Conservation (phyloP, 495 filamentous ascomycete species). For the Aspergillus carlsbadensis region DNA sequence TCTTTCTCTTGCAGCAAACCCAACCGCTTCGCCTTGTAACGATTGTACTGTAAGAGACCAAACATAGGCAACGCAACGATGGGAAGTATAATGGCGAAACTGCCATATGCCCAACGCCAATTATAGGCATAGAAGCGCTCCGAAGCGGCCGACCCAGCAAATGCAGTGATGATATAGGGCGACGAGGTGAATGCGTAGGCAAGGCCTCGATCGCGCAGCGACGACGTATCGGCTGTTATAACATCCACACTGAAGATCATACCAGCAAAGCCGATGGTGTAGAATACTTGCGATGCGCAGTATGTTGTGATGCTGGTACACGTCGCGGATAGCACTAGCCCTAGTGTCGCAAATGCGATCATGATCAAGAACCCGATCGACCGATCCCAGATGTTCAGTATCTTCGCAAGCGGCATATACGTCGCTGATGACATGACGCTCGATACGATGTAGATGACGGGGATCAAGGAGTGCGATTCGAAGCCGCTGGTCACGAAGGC, state of each 20-base stretch:
- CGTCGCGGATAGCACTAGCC: constrained; percentile 50
- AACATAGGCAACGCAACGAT: constrained; percentile 50
- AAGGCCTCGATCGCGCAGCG: constrained; percentile 57
- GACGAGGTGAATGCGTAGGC: constrained; percentile 58
- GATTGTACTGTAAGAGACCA: constrained; percentile 48
- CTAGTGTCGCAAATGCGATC: constrained; percentile 34
- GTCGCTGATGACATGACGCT: constrained; percentile 37
- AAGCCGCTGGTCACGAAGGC: constrained; percentile 50
- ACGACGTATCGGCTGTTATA: constrained; percentile 63
- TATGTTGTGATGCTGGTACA: constrained; percentile 49
- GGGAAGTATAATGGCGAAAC: constrained; percentile 58
- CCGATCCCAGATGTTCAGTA: constrained; percentile 66
- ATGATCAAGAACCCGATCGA: constrained; percentile 52
- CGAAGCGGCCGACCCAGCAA: constrained; percentile 24
- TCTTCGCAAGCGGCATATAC: constrained; percentile 61
- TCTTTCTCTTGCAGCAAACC: constrained; percentile 35
- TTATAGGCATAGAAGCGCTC: constrained; percentile 49
- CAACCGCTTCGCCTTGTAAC: constrained; percentile 52
- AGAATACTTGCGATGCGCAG: constrained; percentile 55
- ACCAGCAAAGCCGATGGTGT: constrained; percentile 54
- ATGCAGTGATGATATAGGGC: constrained; percentile 49
- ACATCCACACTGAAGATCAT: constrained; percentile 54
- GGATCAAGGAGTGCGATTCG: constrained; percentile 56
- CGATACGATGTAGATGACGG: constrained; percentile 55
- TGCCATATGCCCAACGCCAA: constrained; percentile 63